Evolutionary conservation across 108 stramenopile species (phyloP), one percentile per base, ranked within the genome.

Genomic region (Phaeodactylum tricornutum): DNA sequence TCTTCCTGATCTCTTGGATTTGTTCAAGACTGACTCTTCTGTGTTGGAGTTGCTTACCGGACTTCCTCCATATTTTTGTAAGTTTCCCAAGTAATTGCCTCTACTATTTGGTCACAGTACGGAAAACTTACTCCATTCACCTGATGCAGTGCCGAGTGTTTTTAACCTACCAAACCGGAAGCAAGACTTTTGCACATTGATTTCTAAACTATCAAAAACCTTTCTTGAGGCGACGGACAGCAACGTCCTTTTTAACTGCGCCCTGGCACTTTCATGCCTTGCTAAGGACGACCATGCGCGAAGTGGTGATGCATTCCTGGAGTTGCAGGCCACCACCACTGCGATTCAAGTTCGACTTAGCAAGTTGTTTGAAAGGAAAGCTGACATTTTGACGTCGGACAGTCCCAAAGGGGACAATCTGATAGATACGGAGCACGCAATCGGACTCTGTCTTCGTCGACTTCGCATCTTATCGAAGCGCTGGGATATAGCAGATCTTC

Each of bases 11-110:
- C 67, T 92, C 47, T 57, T 92, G 27, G 37, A 69, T 4, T 59
- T 78, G 31, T 92, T 81, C 71, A 81, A 75, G 65, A 60, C 71
- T 14, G 91, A 92, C 65, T 28, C 60, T n/a, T 55, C 53, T 17
- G 56, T 86, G 6, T 50, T 85, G 37, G 56, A 61, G n/a, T 65
- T 69, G 32, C 53, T 92, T 20, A 71, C 77, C 14, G 54, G 54
- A 26, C 75, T 92, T 34, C 86, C 91, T 11, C 57, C 66, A 17
- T 81, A 73, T 36, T 55, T 91, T 35, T 24, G 59, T 67, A 43
- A 65, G 64, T 65, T 20, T n/a, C 7, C 29, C 17, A 41, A 4
- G 9, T 7, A 34, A 28, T 61, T 47, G 20, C 6, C n/a, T n/a
- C n/a, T n/a, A n/a, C n/a, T n/a, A n/a, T n/a, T n/a, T n/a, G n/a